Evolutionary conservation across 2,329 filamentous ascomycete species (phyloP).

Genomic region (Coleophoma eucalyptorum): DNA sequence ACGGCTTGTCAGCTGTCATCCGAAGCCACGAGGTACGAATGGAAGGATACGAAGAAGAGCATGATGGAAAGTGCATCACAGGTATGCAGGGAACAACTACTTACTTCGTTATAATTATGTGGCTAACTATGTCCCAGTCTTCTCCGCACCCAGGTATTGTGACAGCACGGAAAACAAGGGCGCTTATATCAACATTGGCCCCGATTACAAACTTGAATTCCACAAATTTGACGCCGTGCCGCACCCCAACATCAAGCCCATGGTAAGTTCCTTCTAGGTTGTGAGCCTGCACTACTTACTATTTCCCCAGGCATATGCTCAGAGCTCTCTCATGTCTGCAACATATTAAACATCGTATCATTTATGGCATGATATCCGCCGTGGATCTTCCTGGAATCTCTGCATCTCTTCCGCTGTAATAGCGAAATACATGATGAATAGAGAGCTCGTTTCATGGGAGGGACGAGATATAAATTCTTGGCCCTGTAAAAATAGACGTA

Average conservation of each 20-base stretch:
- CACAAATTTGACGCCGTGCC: conserved; percentile 95
- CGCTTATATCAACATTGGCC: conserved; percentile 94
- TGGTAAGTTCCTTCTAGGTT: conserved; percentile 48
- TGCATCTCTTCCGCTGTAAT: background rate
- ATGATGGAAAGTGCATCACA: conserved; percentile 92
- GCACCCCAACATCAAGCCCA: conserved; percentile 92
- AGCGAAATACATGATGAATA: background rate
- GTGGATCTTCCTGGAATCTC: background rate
- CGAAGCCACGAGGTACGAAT: conserved; percentile 97
- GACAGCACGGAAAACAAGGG: conserved; percentile 98
- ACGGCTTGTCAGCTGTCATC: conserved; percentile 91
- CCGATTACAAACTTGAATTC: conserved; percentile 87
- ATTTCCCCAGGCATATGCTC: conserved; percentile 67
- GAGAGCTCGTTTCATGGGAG: conserved; percentile 10
- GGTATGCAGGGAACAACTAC: conserved; percentile 42
- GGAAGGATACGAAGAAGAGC: conserved; percentile 98
- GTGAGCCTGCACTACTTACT: conserved; percentile 6
- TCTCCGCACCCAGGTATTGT: conserved; percentile 96
- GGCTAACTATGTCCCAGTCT: conserved; percentile 52
- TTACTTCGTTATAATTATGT: conserved; percentile 5
- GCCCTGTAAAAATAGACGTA: conserved; percentile 4
- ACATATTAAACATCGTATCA: conserved; percentile 49
- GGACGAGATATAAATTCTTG: conserved; percentile 5
- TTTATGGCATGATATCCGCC: background rate
- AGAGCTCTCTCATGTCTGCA: conserved; percentile 74